phyloP scores from a whole-genome alignment of 2,329 filamentous ascomycete genomes.

The Cadophora luteo-olivacea region DNA sequence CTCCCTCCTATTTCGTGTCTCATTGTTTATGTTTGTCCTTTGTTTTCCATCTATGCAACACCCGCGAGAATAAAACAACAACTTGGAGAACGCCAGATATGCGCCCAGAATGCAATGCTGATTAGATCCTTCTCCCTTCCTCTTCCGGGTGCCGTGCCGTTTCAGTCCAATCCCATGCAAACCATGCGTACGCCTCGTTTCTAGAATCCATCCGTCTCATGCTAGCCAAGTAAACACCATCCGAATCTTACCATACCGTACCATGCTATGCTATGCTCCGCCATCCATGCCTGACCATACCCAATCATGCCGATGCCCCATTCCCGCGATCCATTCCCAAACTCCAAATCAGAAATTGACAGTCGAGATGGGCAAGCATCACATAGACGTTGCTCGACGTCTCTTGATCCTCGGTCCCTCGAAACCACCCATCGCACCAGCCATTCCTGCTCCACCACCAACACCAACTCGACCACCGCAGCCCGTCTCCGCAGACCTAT shows the following conservation, averaged over 20 bases:
- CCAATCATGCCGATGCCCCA: background rate
- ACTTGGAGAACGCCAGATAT: background rate
- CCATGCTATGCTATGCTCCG: background rate
- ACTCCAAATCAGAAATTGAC: background rate
- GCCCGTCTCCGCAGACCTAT: too few relatives aligned
- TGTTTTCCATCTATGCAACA: background rate
- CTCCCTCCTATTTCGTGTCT: conserved; percentile 8
- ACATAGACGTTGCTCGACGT: conserved; percentile 49
- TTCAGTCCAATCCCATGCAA: background rate
- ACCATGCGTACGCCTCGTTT: conserved; percentile 8
- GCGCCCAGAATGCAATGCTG: background rate
- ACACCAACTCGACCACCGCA: background rate
- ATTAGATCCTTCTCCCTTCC: conserved; percentile 8
- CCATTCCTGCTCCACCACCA: conserved; percentile 9
- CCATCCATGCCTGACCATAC: background rate
- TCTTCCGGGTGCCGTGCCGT: background rate
- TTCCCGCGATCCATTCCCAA: background rate
- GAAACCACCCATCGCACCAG: background rate
- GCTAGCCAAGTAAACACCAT: background rate
- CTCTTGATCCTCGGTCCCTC: conserved; percentile 48
- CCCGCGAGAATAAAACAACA: background rate
- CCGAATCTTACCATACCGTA: background rate
- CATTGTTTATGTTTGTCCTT: background rate
- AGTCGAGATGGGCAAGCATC: conserved; percentile 8
- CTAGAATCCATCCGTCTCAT: background rate